A percentile compares a stretch with the other conserved stretches of the same genome.
These are phyloP conservation scores for Fusarium lateritium DNA, from an alignment of 2,329 filamentous ascomycete species.

Conservation along the genomic window DNA sequence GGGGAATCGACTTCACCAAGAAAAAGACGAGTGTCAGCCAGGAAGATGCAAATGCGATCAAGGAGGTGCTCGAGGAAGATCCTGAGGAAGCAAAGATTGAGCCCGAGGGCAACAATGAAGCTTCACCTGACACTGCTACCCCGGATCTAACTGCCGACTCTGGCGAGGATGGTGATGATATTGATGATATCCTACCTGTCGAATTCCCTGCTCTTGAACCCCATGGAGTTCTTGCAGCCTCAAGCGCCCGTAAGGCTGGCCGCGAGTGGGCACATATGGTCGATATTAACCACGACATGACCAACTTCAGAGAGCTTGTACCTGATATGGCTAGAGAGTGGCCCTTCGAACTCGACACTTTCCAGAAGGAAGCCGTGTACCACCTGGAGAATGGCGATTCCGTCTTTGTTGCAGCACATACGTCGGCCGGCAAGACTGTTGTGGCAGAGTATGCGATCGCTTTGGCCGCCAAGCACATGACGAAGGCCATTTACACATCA, in stretches of 20 bases:
- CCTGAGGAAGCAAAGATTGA: conserved; percentile 57
- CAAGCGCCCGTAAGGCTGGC: conserved; percentile 79
- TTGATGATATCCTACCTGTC: conserved; percentile 89
- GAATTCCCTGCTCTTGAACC: conserved; percentile 95
- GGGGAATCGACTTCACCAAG: conserved; percentile 81
- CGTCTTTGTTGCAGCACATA: conserved; percentile 97
- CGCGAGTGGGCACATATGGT: conserved; percentile 99
- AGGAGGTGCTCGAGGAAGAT: conserved; percentile 71
- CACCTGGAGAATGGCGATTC: conserved; percentile 97
- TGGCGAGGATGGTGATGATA: conserved; percentile 71
- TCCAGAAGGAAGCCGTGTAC: conserved; percentile 98
- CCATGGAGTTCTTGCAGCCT: conserved; percentile 80
- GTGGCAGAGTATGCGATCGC: conserved; percentile 99
- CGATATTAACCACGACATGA: conserved; percentile 90
- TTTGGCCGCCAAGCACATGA: conserved; percentile 98
- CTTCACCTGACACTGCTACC: conserved; percentile 35
- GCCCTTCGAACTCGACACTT: conserved; percentile 97
- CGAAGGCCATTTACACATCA: conserved; percentile 98
- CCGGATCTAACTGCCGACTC: conserved; percentile 54
- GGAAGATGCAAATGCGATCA: conserved; percentile 78
- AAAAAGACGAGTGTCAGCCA: conserved; percentile 69
- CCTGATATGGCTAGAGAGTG: conserved; percentile 97
- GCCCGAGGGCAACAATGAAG: conserved; percentile 52
- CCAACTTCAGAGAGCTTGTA: conserved; percentile 94
- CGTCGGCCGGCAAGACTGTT: conserved; percentile 97